These are phyloP conservation scores for Epichloe festucae DNA, from an alignment of 2,329 filamentous ascomycete species.

Conservation along the genomic window DNA sequence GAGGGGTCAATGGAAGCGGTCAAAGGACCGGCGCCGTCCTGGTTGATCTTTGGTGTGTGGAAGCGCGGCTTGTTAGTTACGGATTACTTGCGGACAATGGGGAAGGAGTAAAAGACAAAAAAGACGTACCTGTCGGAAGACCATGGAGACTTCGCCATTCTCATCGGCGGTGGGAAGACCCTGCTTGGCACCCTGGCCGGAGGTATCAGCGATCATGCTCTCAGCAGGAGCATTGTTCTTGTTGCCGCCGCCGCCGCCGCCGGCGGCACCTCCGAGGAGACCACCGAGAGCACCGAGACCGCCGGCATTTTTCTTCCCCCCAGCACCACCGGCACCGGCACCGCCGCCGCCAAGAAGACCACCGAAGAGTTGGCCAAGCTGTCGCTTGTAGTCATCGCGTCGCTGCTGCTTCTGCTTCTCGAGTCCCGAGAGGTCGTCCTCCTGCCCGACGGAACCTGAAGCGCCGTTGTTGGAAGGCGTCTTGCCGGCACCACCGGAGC, in stretches of 20 bases:
- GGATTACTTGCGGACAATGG: not conserved
- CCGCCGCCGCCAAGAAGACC: slow-evolving; percentile 7
- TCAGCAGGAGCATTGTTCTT: slow-evolving; percentile 32
- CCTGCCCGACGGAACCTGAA: slow-evolving; percentile 26
- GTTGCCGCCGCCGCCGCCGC: slow-evolving; percentile 14
- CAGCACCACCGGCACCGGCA: not conserved
- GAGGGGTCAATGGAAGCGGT: slow-evolving; percentile 47
- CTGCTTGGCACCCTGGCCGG: slow-evolving; percentile 36
- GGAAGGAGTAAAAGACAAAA: slow-evolving; percentile 5
- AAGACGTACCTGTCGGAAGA: slow-evolving; percentile 36
- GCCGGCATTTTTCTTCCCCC: not conserved
- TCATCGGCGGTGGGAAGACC: slow-evolving; percentile 50
- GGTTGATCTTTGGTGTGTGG: slow-evolving; percentile 45
- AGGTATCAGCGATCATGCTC: slow-evolving; percentile 37
- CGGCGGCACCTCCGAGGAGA: slow-evolving; percentile 7
- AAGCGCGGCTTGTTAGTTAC: not conserved
- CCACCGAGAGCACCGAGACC: slow-evolving; percentile 4
- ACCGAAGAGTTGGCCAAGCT: slow-evolving; percentile 20
- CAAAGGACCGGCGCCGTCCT: slow-evolving; percentile 54
- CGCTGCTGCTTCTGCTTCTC: slow-evolving; percentile 7
- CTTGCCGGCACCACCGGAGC: slow-evolving; percentile 14
- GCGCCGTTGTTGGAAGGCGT: slow-evolving; percentile 27
- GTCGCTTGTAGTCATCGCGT: slow-evolving; percentile 14
- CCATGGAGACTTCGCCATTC: slow-evolving; percentile 48
- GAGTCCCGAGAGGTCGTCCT: slow-evolving; percentile 27